These are phyloP conservation scores for Hyphodiscus hymeniophilus DNA, from an alignment of 495 filamentous ascomycete genomes.

Conservation along the genomic window DNA sequence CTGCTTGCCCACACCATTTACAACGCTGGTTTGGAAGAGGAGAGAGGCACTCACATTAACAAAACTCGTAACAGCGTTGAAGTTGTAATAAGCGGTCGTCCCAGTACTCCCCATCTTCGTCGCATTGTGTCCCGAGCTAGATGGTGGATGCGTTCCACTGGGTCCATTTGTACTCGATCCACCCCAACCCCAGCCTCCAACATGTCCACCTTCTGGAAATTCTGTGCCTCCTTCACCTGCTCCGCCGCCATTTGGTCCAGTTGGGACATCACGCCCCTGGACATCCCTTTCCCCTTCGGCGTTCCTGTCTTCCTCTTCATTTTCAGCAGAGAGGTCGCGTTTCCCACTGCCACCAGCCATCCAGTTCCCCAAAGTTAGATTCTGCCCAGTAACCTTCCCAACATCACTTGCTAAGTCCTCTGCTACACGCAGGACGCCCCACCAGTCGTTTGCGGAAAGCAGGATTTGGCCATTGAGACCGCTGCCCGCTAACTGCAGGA, in stretches of 20 bases:
- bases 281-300: too few relatives aligned
- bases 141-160: not conserved
- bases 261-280: too few relatives aligned
- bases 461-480: conserved; percentile 41
- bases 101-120: not conserved
- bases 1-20: not conserved
- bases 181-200: not conserved
- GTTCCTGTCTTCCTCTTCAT: not conserved
- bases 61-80: conserved; percentile 33
- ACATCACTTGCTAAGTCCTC: conserved; percentile 63
- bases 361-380: conserved; percentile 46
- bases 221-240: not conserved
- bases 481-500: conserved; percentile 36
- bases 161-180: not conserved
- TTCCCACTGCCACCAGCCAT: not conserved
- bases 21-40: not conserved
- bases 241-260: not conserved
- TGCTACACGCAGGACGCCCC: conserved; percentile 59
- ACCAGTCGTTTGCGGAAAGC: conserved; percentile 49
- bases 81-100: conserved; percentile 33
- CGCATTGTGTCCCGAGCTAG: conserved; percentile 5
- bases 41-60: conserved; percentile 34
- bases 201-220: not conserved
- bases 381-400: conserved; percentile 55
- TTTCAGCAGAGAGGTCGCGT: not conserved